Conservation (phyloP, 2,329 filamentous ascomycete genomes). For the Colletotrichum sublineola region DNA sequence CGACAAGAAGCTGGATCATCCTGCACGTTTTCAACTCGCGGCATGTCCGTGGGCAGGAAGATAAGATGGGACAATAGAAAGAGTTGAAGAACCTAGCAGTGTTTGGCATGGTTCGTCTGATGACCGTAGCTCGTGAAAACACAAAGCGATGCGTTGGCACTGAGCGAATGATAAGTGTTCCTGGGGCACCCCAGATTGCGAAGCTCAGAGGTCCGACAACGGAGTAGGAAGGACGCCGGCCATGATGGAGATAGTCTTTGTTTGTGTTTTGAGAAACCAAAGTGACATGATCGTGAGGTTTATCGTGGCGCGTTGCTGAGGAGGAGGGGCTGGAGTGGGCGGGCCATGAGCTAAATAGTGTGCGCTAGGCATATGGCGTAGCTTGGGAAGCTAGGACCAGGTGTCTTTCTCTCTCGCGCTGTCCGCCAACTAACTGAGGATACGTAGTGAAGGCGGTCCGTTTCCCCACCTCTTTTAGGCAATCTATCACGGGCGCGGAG, state of each 20-base stretch:
- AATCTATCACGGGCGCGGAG: background rate
- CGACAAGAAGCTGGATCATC: background rate
- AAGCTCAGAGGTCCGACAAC: background rate
- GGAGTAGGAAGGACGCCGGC: background rate
- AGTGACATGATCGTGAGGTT: slow-evolving; percentile 18
- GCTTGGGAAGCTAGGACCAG: slow-evolving; percentile 30
- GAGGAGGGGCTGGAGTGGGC: slow-evolving; percentile 26
- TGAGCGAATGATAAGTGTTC: background rate
- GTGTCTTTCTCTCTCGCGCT: background rate
- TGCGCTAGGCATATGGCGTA: slow-evolving; percentile 5
- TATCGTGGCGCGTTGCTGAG: slow-evolving; percentile 15
- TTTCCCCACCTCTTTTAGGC: slow-evolving; percentile 7
- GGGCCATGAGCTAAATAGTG: slow-evolving; percentile 10
- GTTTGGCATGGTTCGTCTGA: slow-evolving; percentile 26
- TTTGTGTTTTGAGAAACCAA: background rate
- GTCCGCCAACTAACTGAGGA: background rate
- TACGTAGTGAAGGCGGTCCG: background rate
- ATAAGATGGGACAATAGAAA: background rate
- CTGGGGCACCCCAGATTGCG: background rate
- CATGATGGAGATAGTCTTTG: background rate
- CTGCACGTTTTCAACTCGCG: background rate
- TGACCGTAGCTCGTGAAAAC: background rate
- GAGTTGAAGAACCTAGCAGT: background rate
- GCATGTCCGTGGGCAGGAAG: background rate
- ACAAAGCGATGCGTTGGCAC: slow-evolving; percentile 2